Evolutionary conservation across 495 filamentous ascomycete species (phyloP).

Genomic region (Daldinia concentrica): DNA sequence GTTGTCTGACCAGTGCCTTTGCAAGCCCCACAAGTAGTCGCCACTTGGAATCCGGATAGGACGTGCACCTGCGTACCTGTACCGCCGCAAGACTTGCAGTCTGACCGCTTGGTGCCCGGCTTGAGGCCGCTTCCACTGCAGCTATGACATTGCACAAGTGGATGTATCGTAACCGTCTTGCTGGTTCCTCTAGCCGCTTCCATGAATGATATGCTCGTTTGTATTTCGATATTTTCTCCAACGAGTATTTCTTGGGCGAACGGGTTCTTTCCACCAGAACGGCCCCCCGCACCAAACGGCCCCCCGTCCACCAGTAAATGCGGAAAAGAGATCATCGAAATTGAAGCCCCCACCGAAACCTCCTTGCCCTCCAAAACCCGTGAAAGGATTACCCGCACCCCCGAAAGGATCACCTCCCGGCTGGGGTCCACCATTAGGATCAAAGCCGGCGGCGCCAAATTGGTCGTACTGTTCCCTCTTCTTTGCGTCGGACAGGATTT

Average conservation of each 20-base stretch:
- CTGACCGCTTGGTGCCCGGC: slow-evolving; percentile 72
- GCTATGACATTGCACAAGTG: slow-evolving; percentile 78
- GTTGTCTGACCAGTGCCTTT: slow-evolving; percentile 75
- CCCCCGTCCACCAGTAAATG: slow-evolving; percentile 75
- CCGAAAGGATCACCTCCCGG: slow-evolving; percentile 66
- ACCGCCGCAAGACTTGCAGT: slow-evolving; percentile 83
- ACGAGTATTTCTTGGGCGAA: slow-evolving; percentile 82
- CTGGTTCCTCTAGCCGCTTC: slow-evolving; percentile 89
- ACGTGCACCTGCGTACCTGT: slow-evolving; percentile 87
- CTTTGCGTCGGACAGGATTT: slow-evolving; percentile 87
- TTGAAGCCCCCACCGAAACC: slow-evolving; percentile 82
- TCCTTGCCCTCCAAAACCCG: slow-evolving; percentile 66
- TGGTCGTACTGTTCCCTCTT: slow-evolving; percentile 92
- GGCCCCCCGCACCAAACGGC: slow-evolving; percentile 61
- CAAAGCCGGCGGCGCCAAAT: slow-evolving; percentile 88
- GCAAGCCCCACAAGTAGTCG: slow-evolving; percentile 84
- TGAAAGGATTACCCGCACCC: slow-evolving; percentile 71
- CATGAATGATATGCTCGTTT: slow-evolving; percentile 91
- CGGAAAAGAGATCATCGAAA: slow-evolving; percentile 94
- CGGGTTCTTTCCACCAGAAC: slow-evolving; percentile 63
- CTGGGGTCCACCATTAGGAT: slow-evolving; percentile 76
- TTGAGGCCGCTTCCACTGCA: slow-evolving; percentile 88
- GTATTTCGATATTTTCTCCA: slow-evolving; percentile 93
- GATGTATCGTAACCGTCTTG: slow-evolving; percentile 81
- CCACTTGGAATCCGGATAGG: slow-evolving; percentile 95